Evolutionary conservation across 2,329 filamentous ascomycete species (phyloP).

Genomic region (Cercospora sojina): DNA sequence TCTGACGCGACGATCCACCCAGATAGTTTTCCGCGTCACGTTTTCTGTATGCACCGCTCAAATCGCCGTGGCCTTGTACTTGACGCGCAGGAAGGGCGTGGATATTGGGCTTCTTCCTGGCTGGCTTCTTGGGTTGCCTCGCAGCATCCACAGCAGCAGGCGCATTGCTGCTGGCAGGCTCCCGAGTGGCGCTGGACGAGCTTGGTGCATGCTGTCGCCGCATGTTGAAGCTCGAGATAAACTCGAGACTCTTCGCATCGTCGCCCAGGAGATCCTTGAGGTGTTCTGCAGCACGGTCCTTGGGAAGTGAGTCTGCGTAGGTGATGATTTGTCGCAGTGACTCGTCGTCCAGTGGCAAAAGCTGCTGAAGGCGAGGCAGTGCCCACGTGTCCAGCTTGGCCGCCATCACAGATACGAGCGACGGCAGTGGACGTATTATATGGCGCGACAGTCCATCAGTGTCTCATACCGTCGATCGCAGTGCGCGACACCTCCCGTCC

Average conservation of each 20-base stretch:
- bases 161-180: conserved; percentile 8
- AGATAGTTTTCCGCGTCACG: conserved; percentile 74
- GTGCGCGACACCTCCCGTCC: neutral
- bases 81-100: conserved; percentile 43
- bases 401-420: conserved; percentile 21
- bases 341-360: conserved; percentile 81
- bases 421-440: neutral
- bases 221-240: conserved; percentile 73
- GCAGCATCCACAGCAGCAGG: conserved; percentile 27
- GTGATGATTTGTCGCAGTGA: conserved; percentile 81
- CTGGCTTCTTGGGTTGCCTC: conserved; percentile 20
- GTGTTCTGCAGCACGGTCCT: conserved; percentile 75
- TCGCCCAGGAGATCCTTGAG: conserved; percentile 87
- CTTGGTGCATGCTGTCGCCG: conserved; percentile 48
- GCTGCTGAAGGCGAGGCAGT: conserved; percentile 68
- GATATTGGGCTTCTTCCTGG: conserved; percentile 46
- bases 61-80: conserved; percentile 61
- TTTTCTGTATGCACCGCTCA: conserved; percentile 73
- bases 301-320: conserved; percentile 75
- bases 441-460: neutral
- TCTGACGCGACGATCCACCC: conserved; percentile 46
- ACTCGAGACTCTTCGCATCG: conserved; percentile 70
- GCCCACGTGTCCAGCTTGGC: conserved; percentile 51
- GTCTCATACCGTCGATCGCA: neutral
- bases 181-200: conserved; percentile 2